A percentile compares a stretch with the other conserved stretches of the same genome.
phyloP scores from a whole-genome alignment of 345 rosid genomes.

The Salix arbutifolia region DNA sequence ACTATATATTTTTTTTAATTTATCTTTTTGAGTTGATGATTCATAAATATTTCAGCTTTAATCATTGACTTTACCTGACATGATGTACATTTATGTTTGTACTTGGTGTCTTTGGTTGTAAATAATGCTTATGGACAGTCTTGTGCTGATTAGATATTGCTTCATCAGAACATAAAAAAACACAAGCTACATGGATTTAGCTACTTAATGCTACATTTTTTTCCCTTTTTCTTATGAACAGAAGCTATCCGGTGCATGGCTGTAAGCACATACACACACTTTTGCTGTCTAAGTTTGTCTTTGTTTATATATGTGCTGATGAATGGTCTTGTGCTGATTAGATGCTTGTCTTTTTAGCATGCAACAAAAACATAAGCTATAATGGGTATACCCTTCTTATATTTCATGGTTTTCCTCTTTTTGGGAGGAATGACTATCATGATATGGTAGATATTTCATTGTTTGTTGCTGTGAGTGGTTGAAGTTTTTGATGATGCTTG shows the following conservation, averaged over 20 bases:
- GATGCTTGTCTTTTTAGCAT: slow-evolving; percentile 7
- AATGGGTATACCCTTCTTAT: background rate
- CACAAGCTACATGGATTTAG: slow-evolving; percentile 10
- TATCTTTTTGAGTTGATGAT: background rate
- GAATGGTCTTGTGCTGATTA: background rate
- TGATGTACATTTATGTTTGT: background rate
- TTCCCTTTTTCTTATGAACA: slow-evolving; percentile 12
- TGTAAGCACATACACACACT: background rate
- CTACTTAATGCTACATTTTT: background rate
- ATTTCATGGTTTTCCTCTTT: slow-evolving; percentile 9
- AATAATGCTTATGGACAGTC: slow-evolving; percentile 10
- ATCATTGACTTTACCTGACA: background rate
- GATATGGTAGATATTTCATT: background rate
- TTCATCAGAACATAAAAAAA: slow-evolving; percentile 4
- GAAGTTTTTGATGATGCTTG: background rate
- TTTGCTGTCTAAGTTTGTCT: background rate
- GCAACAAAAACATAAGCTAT: slow-evolving; percentile 28
- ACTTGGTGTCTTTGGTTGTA: background rate
- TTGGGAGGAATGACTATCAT: slow-evolving; percentile 2
- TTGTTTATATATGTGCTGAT: background rate
- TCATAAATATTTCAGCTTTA: background rate
- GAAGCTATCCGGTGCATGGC: slow-evolving; percentile 32
- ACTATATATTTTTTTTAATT: background rate
- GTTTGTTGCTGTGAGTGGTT: background rate
- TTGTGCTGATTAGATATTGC: background rate